These are phyloP conservation scores for Ceratobasidium sp. DNA, from an alignment of 1,284 basidiomycete genomes.

Conservation along the genomic window DNA sequence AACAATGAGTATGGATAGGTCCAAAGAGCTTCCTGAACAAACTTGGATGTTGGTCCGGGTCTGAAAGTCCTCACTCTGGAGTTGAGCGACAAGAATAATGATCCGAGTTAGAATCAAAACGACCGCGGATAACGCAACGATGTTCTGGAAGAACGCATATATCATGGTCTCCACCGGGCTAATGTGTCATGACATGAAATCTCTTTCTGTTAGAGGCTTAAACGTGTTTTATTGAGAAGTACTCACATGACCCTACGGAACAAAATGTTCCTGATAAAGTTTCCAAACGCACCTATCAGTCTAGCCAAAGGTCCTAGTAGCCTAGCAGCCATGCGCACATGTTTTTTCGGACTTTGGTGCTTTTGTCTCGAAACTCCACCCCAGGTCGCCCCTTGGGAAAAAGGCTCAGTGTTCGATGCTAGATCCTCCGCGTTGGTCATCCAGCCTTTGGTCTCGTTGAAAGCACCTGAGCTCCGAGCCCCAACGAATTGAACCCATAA, in stretches of 20 bases:
- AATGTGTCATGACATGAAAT: neutral
- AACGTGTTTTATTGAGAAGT: too few relatives aligned
- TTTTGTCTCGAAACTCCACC: neutral
- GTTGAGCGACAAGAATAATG: neutral
- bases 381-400: neutral
- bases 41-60: neutral
- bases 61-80: neutral
- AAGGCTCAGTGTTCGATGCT: neutral
- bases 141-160: slow-evolving; percentile 12
- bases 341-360: neutral
- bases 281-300: too few relatives aligned
- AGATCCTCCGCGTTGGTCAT: slow-evolving; percentile 1
- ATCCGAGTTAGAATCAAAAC: neutral
- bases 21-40: neutral
- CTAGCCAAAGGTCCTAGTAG: neutral
- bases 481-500: too few relatives aligned
- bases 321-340: neutral
- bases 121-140: neutral
- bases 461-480: too few relatives aligned
- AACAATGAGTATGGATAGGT: neutral
- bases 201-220: neutral
- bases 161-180: slow-evolving; percentile 20
- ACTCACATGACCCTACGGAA: slow-evolving; percentile 17
- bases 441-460: too few relatives aligned
- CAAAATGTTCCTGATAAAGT: neutral